These are phyloP conservation scores for Trifolium pratense DNA, from an alignment of 306 rosid genomes.

Conservation along the genomic window DNA sequence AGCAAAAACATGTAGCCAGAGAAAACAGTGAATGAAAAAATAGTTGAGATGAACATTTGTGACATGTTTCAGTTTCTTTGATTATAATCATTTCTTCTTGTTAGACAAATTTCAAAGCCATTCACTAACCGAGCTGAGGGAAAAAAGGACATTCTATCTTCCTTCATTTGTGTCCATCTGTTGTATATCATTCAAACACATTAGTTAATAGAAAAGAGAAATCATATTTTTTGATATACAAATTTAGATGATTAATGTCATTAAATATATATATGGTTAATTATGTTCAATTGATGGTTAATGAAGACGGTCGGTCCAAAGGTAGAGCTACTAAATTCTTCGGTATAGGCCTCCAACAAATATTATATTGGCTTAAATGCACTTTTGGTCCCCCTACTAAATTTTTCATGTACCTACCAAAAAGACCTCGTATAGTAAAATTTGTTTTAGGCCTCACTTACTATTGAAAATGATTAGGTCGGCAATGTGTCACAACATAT, in stretches of 20 bases:
- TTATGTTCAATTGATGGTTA: not conserved
- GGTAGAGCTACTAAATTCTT: too few relatives aligned
- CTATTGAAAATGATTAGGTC: too few relatives aligned
- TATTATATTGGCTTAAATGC: too few relatives aligned
- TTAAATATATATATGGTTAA: too few relatives aligned
- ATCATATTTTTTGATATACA: not conserved
- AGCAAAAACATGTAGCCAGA: slow-evolving; percentile 50
- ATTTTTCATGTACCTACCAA: too few relatives aligned
- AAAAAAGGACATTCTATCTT: slow-evolving; percentile 84
- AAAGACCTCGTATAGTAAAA: too few relatives aligned
- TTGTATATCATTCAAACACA: slow-evolving; percentile 21
- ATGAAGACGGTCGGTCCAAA: too few relatives aligned
- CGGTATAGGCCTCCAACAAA: too few relatives aligned
- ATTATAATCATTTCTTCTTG: slow-evolving; percentile 46
- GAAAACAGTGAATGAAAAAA: slow-evolving; percentile 39
- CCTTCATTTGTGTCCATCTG: slow-evolving; percentile 89
- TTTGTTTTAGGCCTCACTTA: too few relatives aligned
- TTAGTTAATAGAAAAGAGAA: not conserved
- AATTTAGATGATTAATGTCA: not conserved
- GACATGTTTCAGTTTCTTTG: slow-evolving; percentile 35
- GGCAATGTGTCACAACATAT: too few relatives aligned
- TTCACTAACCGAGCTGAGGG: slow-evolving; percentile 92
- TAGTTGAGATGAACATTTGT: slow-evolving; percentile 14
- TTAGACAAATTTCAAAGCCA: slow-evolving; percentile 76
- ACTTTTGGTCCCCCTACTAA: too few relatives aligned